These are phyloP conservation scores for Candida xiaguanensis DNA, from an alignment of 805 yeast species.

Conservation along the genomic window DNA sequence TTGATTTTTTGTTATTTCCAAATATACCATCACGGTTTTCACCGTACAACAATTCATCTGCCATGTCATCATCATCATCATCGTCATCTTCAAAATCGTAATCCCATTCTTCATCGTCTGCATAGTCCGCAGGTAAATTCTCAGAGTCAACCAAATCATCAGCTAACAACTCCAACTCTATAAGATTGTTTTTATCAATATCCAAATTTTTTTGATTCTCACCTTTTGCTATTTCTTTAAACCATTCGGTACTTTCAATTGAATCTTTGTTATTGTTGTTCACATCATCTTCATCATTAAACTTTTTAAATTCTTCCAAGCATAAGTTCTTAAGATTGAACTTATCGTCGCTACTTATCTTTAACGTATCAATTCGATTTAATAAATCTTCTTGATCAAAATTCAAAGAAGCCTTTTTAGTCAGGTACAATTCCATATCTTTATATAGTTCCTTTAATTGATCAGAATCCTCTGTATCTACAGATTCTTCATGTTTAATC, in stretches of 20 bases:
- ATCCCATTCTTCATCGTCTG: constrained; percentile 37
- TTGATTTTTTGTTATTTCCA: constrained; percentile 10
- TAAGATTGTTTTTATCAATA: constrained; percentile 34
- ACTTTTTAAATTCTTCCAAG: constrained; percentile 15
- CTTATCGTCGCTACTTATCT: constrained; percentile 27
- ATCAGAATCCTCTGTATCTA: constrained; percentile 5
- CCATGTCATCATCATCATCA: constrained; percentile 35
- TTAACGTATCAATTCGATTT: constrained; percentile 23
- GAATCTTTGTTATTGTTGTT: not conserved
- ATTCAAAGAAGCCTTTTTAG: not conserved
- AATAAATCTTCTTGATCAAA: constrained; percentile 18
- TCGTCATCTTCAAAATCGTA: constrained; percentile 33
- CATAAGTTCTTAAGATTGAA: constrained; percentile 21
- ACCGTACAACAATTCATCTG: constrained; percentile 23
- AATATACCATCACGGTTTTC: constrained; percentile 2
- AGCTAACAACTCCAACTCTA: constrained; percentile 53
- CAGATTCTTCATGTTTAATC: too few relatives aligned
- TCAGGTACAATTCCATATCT: constrained; percentile 22
- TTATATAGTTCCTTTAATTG: constrained; percentile 27
- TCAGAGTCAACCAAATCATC: constrained; percentile 39
- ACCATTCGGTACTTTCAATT: constrained; percentile 2
- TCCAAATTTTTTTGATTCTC: constrained; percentile 11
- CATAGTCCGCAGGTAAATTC: constrained; percentile 16
- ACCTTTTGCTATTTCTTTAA: constrained; percentile 3
- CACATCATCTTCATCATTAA: constrained; percentile 9